Conservation (phyloP, 345 rosid species). For the Boechera stricta region DNA sequence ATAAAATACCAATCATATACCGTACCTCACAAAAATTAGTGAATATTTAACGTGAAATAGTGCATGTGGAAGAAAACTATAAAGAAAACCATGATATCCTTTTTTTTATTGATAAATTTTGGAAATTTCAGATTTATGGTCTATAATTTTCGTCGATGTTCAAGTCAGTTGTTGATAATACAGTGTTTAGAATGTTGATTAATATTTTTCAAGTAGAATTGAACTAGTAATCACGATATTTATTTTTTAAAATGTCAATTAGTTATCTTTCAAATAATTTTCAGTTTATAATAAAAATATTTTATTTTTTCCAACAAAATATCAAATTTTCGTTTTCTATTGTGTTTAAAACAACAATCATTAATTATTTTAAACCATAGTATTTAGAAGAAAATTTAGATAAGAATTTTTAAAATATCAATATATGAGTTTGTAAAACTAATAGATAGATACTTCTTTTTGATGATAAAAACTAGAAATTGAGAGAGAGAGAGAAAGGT, state of each 20-base stretch:
- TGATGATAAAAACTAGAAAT: background rate
- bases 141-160: too few relatives aligned
- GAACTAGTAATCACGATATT: background rate
- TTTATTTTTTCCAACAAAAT: background rate
- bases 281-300: background rate
- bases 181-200: background rate
- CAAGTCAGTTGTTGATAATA: too few relatives aligned
- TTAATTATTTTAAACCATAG: background rate
- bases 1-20: background rate
- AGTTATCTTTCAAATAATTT: background rate
- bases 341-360: background rate
- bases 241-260: background rate
- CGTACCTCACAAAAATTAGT: background rate
- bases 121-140: too few relatives aligned
- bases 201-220: background rate
- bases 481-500: conserved; percentile 50
- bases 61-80: too few relatives aligned
- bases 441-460: background rate
- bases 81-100: background rate
- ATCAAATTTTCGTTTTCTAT: background rate
- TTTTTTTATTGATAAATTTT: background rate
- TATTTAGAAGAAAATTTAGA: background rate
- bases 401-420: background rate
- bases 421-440: background rate
- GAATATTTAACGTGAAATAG: background rate